These are phyloP conservation scores for Tinospora cordifolia DNA, from an alignment of 164 flowering plant species.

Conservation along the genomic window DNA sequence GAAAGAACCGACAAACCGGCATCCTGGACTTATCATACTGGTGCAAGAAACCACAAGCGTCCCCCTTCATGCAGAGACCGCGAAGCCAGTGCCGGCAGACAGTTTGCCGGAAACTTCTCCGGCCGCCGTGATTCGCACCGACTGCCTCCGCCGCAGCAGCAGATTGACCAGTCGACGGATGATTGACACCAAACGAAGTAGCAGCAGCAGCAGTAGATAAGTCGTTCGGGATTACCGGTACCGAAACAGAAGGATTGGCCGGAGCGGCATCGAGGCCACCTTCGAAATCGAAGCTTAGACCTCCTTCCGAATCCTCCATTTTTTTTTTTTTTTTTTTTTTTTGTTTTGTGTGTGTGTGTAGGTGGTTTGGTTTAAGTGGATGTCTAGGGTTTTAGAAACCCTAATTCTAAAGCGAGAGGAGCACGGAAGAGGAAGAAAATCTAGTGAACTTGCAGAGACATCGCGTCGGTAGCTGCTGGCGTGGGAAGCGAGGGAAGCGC, in stretches of 20 bases:
- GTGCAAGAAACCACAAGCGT: constrained; percentile 97
- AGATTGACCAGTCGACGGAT: constrained; percentile 4
- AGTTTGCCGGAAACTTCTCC: constrained; percentile 91
- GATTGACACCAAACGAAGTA: constrained; percentile 2
- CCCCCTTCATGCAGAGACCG: constrained; percentile 96
- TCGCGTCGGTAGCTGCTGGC: too few species aligned
- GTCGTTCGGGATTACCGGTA: constrained; percentile 36
- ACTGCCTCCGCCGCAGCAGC: constrained; percentile 13
- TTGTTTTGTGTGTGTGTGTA: too few species aligned
- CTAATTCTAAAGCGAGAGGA: too few species aligned
- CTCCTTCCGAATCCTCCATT: constrained; percentile 91
- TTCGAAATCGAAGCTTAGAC: constrained; percentile 89
- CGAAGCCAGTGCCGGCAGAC: constrained; percentile 99
- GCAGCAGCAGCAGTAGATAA: constrained; percentile 13
- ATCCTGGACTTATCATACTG: constrained; percentile 94
- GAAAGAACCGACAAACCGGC: constrained; percentile 92
- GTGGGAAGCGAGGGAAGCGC: too few species aligned
- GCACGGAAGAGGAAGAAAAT: too few species aligned
- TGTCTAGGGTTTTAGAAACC: too few species aligned
- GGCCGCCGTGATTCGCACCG: constrained; percentile 19
- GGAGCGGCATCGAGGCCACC: constrained; percentile 77
- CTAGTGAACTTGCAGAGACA: too few species aligned
- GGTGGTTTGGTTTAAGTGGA: too few species aligned
- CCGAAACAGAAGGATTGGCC: constrained; percentile 41
- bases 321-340: background rate